phyloP scores from a whole-genome alignment of 1,139 yeast species.

The Casaregolazyma lundiana region DNA sequence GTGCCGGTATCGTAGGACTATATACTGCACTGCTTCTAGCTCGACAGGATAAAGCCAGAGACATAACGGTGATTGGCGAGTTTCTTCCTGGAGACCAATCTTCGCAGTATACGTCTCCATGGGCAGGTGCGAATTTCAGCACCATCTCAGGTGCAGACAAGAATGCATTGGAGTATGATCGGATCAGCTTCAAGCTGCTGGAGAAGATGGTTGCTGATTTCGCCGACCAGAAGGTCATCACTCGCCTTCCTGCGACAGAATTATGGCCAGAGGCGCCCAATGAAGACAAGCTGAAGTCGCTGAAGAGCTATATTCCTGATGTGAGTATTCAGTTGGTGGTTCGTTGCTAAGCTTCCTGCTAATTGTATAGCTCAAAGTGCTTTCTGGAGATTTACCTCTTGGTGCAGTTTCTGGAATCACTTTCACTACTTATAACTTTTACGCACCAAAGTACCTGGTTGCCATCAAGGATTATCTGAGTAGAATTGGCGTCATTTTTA shows the following conservation, averaged over 20 bases:
- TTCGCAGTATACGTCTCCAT: conserved; percentile 67
- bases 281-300: conserved; percentile 12
- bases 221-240: conserved; percentile 57
- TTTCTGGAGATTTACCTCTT: conserved; percentile 35
- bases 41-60: conserved; percentile 41
- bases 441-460: conserved; percentile 54
- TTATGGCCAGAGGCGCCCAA: conserved; percentile 20
- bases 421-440: conserved; percentile 61
- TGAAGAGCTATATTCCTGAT: conserved; percentile 18
- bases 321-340: conserved; percentile 16
- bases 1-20: conserved; percentile 70
- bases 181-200: conserved; percentile 50
- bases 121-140: conserved; percentile 60
- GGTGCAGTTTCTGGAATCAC: conserved; percentile 51
- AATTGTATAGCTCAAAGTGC: conserved; percentile 7
- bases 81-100: conserved; percentile 71
- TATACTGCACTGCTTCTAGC: conserved; percentile 53
- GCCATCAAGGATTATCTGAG: conserved; percentile 43
- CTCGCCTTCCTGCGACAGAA: conserved; percentile 49
- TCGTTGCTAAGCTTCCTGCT: no score
- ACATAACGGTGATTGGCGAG: conserved; percentile 58
- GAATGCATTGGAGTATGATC: conserved; percentile 49
- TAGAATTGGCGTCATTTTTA: conserved; percentile 45
- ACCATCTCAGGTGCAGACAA: conserved; percentile 58
- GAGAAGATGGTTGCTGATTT: conserved; percentile 41